Evolutionary conservation across 108 stramenopile genomes (phyloP), one percentile per base, ranked within the genome.

Genomic region (Nitzschia sp.): DNA sequence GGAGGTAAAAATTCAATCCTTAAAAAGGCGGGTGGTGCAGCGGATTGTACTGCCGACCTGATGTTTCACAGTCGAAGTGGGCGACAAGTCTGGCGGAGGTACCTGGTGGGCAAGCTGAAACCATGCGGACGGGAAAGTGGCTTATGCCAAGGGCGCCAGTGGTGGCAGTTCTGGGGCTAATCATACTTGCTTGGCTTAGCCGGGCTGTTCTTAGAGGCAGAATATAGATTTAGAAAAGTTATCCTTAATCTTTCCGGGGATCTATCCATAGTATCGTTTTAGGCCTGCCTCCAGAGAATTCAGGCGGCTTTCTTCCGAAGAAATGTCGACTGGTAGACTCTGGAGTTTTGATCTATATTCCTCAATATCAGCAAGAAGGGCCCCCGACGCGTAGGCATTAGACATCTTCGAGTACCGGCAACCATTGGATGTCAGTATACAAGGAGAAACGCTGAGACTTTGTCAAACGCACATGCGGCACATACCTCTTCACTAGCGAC

Each of bases 11-110:
- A 65, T n/a, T 73, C 71, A 21, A 82, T 95, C n/a, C 48, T 95
- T 32, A 76, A 71, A 30, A 84, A 83, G 49, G 46, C 79, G 0
- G 94, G 91, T 9, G 91, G 91, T 0, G 80, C 59, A 3, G 71
- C 47, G 0, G 91, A 95, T 66, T 92, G 91, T 53, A 78, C 83
- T 1, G 74, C 72, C 26, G 94, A 95, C 51, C 59, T 95, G 59
- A 46, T 59, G 0, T 92, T 92, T 62, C 94, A 95, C 66, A 85
- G 87, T 0, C 60, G 59, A 24, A 63, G 65, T 19, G 91, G 86
- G 9, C 77, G 64, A 29, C 66, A 72, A 51, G 45, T 84, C 46
- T 89, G 83, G 94, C 70, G 71, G 35, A 74, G 75, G 36, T 76
- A 68, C 45, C 68, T 71, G 27, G 69, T 93, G 46, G 92, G 92